Evolutionary conservation across 495 filamentous ascomycete genomes (phyloP).

Genomic region (Acidomyces sp.): DNA sequence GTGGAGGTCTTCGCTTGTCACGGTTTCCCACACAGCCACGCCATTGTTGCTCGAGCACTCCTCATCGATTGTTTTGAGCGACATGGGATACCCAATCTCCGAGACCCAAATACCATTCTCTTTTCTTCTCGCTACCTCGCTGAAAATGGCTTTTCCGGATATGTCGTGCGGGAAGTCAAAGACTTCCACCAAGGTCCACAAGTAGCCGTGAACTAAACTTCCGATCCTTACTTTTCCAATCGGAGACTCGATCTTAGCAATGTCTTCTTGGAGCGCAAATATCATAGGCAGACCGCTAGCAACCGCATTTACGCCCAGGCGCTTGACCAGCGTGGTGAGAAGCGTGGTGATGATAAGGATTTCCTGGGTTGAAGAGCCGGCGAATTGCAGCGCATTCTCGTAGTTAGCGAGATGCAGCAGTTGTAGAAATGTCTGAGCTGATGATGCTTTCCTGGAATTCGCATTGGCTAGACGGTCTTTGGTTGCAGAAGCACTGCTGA

Average conservation of each 20-base stretch:
- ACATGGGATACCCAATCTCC: constrained; percentile 40
- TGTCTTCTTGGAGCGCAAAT: constrained; percentile 71
- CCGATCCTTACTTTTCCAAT: constrained; percentile 60
- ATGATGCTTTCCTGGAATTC: constrained; percentile 20
- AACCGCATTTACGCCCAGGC: constrained; percentile 74
- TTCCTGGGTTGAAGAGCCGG: constrained; percentile 37
- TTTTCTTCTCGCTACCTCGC: constrained; percentile 60
- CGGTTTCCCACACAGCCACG: constrained; percentile 42
- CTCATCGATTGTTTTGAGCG: constrained; percentile 34
- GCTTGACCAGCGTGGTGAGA: constrained; percentile 54
- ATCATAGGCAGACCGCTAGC: constrained; percentile 75
- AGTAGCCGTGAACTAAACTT: constrained; percentile 74
- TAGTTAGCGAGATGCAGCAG: constrained; percentile 79
- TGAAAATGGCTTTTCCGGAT: constrained; percentile 54
- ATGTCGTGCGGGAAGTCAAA: constrained; percentile 60
- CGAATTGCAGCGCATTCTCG: constrained; percentile 62
- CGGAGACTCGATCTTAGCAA: constrained; percentile 48
- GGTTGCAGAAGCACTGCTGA: constrained; percentile 57
- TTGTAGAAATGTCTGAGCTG: constrained; percentile 54
- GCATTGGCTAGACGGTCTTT: constrained; percentile 38
- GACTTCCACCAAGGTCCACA: constrained; percentile 61
- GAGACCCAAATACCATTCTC: constrained; percentile 63
- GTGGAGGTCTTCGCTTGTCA: constrained; percentile 26
- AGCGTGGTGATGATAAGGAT: constrained; percentile 63
- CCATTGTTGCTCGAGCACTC: constrained; percentile 33